These are phyloP conservation scores for Tulasnella sp. DNA, from an alignment of 768 basidiomycete genomes.

Conservation along the genomic window DNA sequence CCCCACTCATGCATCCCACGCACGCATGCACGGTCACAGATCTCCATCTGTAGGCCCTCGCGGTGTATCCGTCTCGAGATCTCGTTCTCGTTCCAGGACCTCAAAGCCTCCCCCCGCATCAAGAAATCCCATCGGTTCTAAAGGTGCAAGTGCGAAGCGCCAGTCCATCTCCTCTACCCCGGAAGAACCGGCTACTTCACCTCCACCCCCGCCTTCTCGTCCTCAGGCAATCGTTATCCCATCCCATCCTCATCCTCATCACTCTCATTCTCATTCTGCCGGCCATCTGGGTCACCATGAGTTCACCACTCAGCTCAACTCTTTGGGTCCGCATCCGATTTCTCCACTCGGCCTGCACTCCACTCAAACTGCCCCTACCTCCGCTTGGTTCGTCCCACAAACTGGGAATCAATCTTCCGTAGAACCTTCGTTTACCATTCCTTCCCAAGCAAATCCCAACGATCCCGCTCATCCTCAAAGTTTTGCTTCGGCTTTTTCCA, in stretches of 20 bases:
- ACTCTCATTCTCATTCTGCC: neutral
- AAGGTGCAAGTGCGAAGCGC: slow-evolving; percentile 19
- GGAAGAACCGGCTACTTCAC: neutral
- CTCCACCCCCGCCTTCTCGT: slow-evolving; percentile 30
- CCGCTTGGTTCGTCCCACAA: slow-evolving; percentile 11
- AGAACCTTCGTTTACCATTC: slow-evolving; percentile 5
- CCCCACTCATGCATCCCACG: slow-evolving; percentile 32
- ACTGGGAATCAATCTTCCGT: neutral
- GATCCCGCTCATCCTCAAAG: slow-evolving; percentile 14
- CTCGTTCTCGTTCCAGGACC: slow-evolving; percentile 31
- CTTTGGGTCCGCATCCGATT: slow-evolving; percentile 11
- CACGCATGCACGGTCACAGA: slow-evolving; percentile 13
- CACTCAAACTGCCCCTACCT: slow-evolving; percentile 11
- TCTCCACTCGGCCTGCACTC: slow-evolving; percentile 10
- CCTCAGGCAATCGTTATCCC: slow-evolving; percentile 49
- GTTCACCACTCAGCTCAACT: slow-evolving; percentile 7
- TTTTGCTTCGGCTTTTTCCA: slow-evolving; percentile 13
- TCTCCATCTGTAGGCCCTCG: slow-evolving; percentile 18
- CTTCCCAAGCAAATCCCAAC: too few species aligned
- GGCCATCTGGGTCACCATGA: slow-evolving; percentile 11
- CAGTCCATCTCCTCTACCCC: slow-evolving; percentile 36
- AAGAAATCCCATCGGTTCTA: slow-evolving; percentile 18
- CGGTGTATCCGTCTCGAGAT: slow-evolving; percentile 22
- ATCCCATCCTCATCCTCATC: slow-evolving; percentile 5
- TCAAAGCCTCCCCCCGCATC: slow-evolving; percentile 26